A percentile compares a stretch with the other conserved stretches of the same genome.
Conservation (phyloP, 192 early-diverging fungal species). For the Podila verticillata region DNA sequence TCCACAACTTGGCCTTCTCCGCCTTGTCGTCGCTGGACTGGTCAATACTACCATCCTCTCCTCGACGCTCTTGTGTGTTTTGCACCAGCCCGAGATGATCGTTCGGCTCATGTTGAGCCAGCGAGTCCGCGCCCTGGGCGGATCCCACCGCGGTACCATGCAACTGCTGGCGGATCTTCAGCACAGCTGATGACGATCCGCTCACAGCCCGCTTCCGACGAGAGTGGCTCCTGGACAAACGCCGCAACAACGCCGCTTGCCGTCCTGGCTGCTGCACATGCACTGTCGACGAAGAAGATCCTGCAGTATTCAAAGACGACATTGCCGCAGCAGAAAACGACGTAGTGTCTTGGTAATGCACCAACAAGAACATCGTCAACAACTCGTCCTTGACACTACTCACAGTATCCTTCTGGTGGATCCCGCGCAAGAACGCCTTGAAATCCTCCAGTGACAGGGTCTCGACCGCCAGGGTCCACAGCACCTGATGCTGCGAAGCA, state of each 20-base stretch:
- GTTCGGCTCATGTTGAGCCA: not conserved
- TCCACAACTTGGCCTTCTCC: slow-evolving; percentile 9
- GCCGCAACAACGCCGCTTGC: not conserved
- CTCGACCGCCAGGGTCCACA: slow-evolving; percentile 14
- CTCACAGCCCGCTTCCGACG: not conserved
- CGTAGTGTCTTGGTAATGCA: slow-evolving; percentile 3
- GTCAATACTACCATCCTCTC: not conserved
- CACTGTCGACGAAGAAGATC: not conserved
- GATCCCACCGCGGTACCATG: not conserved
- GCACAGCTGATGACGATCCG: not conserved
- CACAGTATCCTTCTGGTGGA: not conserved
- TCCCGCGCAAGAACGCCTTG: slow-evolving; percentile 8
- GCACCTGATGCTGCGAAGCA: not conserved
- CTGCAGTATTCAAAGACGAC: not conserved
- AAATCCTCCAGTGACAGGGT: slow-evolving; percentile 8
- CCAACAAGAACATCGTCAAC: slow-evolving; percentile 15
- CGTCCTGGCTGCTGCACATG: not conserved
- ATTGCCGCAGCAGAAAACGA: not conserved
- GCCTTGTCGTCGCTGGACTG: not conserved
- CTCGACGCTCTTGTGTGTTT: not conserved
- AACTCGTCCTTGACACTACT: slow-evolving; percentile 13
- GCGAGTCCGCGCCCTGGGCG: no score
- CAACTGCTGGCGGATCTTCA: slow-evolving; percentile 8
- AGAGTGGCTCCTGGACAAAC: not conserved
- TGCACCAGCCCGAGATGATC: not conserved